phyloP scores from a whole-genome alignment of 2,329 filamentous ascomycete species.

The Tolypocladium album region DNA sequence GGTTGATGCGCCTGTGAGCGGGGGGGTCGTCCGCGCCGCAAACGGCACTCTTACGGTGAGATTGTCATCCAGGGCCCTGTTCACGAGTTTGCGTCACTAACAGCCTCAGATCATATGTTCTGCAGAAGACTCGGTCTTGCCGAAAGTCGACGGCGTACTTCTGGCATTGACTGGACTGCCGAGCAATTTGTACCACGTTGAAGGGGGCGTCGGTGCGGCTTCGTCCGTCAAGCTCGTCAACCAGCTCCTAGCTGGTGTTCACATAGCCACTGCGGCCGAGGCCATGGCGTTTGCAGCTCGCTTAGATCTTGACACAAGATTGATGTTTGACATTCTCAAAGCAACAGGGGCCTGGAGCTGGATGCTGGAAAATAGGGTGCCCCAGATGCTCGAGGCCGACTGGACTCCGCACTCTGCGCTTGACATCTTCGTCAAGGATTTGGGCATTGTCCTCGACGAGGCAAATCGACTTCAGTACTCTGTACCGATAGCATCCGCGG shows the following conservation, averaged over 20 bases:
- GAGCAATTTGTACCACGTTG: slow-evolving; percentile 31
- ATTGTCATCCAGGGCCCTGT: neutral
- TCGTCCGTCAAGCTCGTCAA: slow-evolving; percentile 49
- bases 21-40: slow-evolving; percentile 23
- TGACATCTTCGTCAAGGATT: slow-evolving; percentile 23
- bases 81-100: neutral
- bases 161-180: slow-evolving; percentile 19
- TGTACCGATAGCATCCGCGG: slow-evolving; percentile 17
- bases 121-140: slow-evolving; percentile 11
- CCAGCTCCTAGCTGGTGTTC: slow-evolving; percentile 46
- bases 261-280: slow-evolving; percentile 44
- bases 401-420: slow-evolving; percentile 23
- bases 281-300: slow-evolving; percentile 44
- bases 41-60: slow-evolving; percentile 22
- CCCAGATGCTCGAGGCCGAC: slow-evolving; percentile 23
- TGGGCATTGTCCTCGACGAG: slow-evolving; percentile 22
- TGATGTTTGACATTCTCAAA: slow-evolving; percentile 35
- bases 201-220: slow-evolving; percentile 39
- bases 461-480: slow-evolving; percentile 15
- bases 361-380: slow-evolving; percentile 25
- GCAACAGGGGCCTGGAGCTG: slow-evolving; percentile 22
- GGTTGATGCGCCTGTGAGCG: slow-evolving; percentile 26
- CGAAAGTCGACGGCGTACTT: slow-evolving; percentile 13
- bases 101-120: slow-evolving; percentile 21
- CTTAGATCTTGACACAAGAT: slow-evolving; percentile 38